A percentile compares a stretch with the other conserved stretches of the same genome.
Conservation (phyloP, 305 asterid species). For the Plantago lanceolata region DNA sequence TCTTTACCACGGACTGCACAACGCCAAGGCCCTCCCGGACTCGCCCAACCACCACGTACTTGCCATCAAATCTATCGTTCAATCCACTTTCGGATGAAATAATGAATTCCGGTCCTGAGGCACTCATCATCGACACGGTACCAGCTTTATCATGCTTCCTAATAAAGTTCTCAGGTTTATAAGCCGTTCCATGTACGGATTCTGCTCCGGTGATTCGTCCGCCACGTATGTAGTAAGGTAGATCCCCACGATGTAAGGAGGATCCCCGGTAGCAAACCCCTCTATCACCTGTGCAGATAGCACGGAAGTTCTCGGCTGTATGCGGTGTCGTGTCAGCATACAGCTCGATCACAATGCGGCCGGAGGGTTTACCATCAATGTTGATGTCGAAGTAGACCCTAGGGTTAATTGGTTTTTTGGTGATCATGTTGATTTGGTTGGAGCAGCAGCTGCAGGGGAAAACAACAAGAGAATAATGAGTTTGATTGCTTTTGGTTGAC, state of each 20-base stretch:
- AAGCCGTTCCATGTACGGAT: neutral
- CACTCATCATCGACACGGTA: neutral
- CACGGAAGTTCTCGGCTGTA: constrained; percentile 50
- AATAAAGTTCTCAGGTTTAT: neutral
- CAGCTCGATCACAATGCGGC: constrained; percentile 44
- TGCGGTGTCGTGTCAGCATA: constrained; percentile 38
- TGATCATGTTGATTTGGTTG: no score
- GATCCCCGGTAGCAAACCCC: constrained; percentile 28
- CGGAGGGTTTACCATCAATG: constrained; percentile 36
- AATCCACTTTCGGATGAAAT: neutral
- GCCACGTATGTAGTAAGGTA: neutral
- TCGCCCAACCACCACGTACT: neutral
- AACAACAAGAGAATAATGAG: no score
- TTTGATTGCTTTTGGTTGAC: no score
- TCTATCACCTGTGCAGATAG: constrained; percentile 49
- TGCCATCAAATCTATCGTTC: neutral
- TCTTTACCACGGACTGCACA: neutral
- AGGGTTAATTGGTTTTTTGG: constrained; percentile 23
- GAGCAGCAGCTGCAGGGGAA: no score
- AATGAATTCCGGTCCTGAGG: neutral
- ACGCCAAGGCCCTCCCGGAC: neutral
- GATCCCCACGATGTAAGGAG: neutral
- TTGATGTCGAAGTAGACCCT: constrained; percentile 47
- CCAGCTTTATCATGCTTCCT: neutral
- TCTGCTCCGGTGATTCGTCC: neutral